These are phyloP conservation scores for Penicillium herquei DNA, from an alignment of 495 filamentous ascomycete species.

Conservation along the genomic window DNA sequence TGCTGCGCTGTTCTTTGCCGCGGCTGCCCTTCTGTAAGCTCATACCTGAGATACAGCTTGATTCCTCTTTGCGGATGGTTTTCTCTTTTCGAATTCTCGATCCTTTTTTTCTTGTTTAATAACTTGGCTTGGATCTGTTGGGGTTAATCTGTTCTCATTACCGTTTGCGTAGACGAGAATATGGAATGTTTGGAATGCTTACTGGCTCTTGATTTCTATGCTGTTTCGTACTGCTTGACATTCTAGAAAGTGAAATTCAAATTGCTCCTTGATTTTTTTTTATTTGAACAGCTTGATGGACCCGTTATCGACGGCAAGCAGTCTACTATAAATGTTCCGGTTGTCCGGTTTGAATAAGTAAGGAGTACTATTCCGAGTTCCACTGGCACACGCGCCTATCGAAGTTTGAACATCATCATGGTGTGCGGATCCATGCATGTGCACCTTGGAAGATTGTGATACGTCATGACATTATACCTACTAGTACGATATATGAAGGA, in stretches of 20 bases:
- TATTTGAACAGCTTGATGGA: too few species aligned
- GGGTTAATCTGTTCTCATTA: slow-evolving; percentile 12
- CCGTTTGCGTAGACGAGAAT: background rate
- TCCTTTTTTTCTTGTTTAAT: background rate
- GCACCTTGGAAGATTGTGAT: too few species aligned
- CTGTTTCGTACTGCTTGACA: slow-evolving; percentile 13
- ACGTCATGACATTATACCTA: too few species aligned
- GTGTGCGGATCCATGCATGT: too few species aligned
- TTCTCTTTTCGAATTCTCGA: slow-evolving; percentile 10
- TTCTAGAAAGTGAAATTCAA: slow-evolving; percentile 10
- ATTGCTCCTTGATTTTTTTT: slow-evolving; percentile 14
- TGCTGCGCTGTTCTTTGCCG: slow-evolving; percentile 39
- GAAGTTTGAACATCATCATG: too few species aligned
- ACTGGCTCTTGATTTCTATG: slow-evolving; percentile 7
- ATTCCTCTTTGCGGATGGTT: background rate
- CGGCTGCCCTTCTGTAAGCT: slow-evolving; percentile 37
- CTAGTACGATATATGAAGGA: too few species aligned
- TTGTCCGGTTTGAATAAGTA: too few species aligned
- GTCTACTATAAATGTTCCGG: background rate
- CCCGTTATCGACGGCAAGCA: too few species aligned
- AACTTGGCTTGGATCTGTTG: slow-evolving; percentile 14
- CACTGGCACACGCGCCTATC: too few species aligned
- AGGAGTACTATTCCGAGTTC: too few species aligned
- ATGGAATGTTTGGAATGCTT: slow-evolving; percentile 14
- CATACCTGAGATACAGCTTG: background rate